Percentiles rank a stretch among this genome's conserved stretches.
These are phyloP conservation scores for Aphanoascus verrucosus DNA, from an alignment of 2,329 filamentous ascomycete species.

Conservation along the genomic window DNA sequence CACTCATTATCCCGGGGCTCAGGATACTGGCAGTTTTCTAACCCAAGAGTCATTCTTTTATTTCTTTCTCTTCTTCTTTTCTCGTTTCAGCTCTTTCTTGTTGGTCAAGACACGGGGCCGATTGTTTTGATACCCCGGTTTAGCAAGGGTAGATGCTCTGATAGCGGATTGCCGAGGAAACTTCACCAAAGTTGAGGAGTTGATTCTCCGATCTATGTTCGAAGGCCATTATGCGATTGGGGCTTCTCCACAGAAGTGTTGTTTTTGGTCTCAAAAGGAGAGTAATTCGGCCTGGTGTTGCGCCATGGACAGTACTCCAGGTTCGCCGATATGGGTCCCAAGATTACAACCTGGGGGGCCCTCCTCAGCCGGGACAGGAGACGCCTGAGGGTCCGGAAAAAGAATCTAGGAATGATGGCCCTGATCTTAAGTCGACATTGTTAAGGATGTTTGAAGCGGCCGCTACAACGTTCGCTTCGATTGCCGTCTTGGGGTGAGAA, in stretches of 20 bases:
- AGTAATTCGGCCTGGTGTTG: constrained; percentile 7
- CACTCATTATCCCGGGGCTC: not conserved
- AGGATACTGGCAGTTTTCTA: not conserved
- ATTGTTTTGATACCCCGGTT: not conserved
- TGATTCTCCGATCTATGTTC: not conserved
- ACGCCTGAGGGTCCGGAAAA: constrained; percentile 22
- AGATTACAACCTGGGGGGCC: constrained; percentile 13
- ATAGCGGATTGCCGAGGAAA: not conserved
- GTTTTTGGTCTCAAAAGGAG: constrained; percentile 7
- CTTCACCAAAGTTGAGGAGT: not conserved
- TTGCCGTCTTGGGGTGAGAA: constrained; percentile 55
- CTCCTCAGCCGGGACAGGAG: constrained; percentile 13
- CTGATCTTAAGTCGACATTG: constrained; percentile 30
- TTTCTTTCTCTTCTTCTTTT: not conserved
- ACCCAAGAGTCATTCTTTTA: constrained; percentile 5
- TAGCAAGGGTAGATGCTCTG: not conserved
- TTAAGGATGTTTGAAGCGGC: constrained; percentile 63
- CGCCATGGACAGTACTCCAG: constrained; percentile 3
- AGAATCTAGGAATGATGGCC: constrained; percentile 19
- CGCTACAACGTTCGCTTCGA: constrained; percentile 64
- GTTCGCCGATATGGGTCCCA: constrained; percentile 15
- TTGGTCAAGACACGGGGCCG: not conserved
- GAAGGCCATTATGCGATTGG: constrained; percentile 8
- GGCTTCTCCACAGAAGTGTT: constrained; percentile 1
- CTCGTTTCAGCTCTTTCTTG: not conserved